These are phyloP conservation scores for Ceratobasidium sp. DNA, from an alignment of 1,284 basidiomycete species.

Conservation along the genomic window DNA sequence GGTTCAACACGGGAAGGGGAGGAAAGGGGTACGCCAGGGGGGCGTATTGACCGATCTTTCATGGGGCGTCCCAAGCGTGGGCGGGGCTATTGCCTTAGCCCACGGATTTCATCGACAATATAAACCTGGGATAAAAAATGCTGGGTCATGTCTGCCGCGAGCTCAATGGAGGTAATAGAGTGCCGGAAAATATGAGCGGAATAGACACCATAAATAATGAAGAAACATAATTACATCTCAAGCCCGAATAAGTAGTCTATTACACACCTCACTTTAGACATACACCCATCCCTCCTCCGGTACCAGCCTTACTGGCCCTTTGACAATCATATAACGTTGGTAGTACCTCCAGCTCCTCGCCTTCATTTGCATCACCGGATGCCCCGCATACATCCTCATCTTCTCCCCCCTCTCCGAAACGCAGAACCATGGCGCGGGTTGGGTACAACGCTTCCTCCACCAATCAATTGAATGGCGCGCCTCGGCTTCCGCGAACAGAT, in stretches of 20 bases:
- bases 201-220: neutral
- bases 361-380: neutral
- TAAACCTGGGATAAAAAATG: no score
- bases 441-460: neutral
- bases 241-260: neutral
- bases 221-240: neutral
- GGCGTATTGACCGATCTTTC: no score
- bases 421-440: neutral
- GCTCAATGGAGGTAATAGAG: no score
- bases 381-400: conserved; percentile 8
- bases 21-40: no score
- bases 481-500: conserved; percentile 15
- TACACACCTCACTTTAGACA: neutral
- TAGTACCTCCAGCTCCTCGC: conserved; percentile 1
- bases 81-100: no score
- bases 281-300: conserved; percentile 14
- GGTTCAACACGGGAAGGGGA: no score
- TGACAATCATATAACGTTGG: neutral
- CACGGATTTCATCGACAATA: no score
- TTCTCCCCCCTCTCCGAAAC: neutral
- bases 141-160: no score
- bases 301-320: neutral
- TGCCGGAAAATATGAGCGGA: no score
- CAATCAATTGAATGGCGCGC: neutral
- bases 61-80: no score